Evolutionary conservation across 2,329 filamentous ascomycete species (phyloP).

Genomic region (Blastomyces emzantsi): DNA sequence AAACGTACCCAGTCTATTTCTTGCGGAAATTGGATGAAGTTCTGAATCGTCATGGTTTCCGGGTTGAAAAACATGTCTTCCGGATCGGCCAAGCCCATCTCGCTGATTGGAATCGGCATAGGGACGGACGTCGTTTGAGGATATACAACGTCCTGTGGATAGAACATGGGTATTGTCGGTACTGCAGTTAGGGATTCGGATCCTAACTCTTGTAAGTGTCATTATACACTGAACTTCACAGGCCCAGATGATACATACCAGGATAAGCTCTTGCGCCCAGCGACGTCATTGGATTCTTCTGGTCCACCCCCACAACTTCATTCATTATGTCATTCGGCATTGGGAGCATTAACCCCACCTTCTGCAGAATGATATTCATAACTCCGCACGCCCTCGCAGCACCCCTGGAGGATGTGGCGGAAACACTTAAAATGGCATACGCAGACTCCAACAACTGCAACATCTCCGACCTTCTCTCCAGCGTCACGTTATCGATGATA

Average conservation of each 20-base stretch:
- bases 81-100: not conserved
- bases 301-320: not conserved
- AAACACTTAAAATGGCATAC: constrained; percentile 7
- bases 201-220: not conserved
- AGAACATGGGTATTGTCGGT: not conserved
- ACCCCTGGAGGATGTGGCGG: not conserved
- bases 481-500: not conserved
- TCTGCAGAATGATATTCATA: constrained; percentile 3
- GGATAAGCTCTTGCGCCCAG: not conserved
- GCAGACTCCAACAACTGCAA: constrained; percentile 11
- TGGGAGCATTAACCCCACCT: not conserved
- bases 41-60: not conserved
- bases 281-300: not conserved
- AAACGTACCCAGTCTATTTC: constrained; percentile 6
- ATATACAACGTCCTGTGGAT: not conserved
- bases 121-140: not conserved
- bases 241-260: not conserved
- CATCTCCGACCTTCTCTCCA: constrained; percentile 6
- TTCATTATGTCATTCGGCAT: not conserved
- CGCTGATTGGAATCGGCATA: not conserved
- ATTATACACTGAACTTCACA: not conserved
- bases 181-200: not conserved
- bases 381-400: not conserved
- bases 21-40: not conserved
- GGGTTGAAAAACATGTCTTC: not conserved